These are phyloP conservation scores for Aspergillus kassunensis DNA, from an alignment of 495 filamentous ascomycete species.

Conservation along the genomic window DNA sequence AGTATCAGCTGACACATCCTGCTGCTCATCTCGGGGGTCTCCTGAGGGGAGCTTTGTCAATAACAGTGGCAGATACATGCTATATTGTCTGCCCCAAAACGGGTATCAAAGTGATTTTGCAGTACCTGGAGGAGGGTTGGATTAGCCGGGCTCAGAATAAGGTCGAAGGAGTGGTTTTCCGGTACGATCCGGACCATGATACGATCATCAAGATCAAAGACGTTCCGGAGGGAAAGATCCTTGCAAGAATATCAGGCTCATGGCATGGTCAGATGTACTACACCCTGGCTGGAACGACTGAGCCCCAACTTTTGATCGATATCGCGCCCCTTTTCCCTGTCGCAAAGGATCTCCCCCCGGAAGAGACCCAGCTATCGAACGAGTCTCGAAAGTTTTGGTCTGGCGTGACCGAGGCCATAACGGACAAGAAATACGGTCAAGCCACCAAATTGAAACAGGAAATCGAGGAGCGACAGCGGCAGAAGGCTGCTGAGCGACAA, in stretches of 20 bases:
- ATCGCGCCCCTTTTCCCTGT: slow-evolving; percentile 72
- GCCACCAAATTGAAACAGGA: slow-evolving; percentile 87
- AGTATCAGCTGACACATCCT: slow-evolving; percentile 93
- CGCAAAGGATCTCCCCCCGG: slow-evolving; percentile 72
- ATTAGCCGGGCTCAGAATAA: slow-evolving; percentile 85
- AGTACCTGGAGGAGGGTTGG: slow-evolving; percentile 94
- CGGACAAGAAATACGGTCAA: slow-evolving; percentile 72
- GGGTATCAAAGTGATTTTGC: slow-evolving; percentile 81
- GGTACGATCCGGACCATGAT: slow-evolving; percentile 78
- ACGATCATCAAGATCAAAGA: slow-evolving; percentile 73
- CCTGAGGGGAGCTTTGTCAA: slow-evolving; percentile 72
- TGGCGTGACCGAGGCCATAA: slow-evolving; percentile 81
- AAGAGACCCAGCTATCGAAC: slow-evolving; percentile 73
- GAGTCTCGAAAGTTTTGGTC: slow-evolving; percentile 89
- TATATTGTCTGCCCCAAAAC: slow-evolving; percentile 84
- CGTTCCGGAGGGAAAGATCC: slow-evolving; percentile 74
- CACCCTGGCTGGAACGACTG: slow-evolving; percentile 51
- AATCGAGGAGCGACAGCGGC: slow-evolving; percentile 84
- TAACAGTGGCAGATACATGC: slow-evolving; percentile 83
- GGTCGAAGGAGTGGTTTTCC: slow-evolving; percentile 87
- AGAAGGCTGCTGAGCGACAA: slow-evolving; percentile 76
- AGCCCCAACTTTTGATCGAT: slow-evolving; percentile 78
- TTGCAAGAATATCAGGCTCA: slow-evolving; percentile 76
- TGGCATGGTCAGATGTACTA: slow-evolving; percentile 76
- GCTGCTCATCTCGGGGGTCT: slow-evolving; percentile 89